phyloP scores from a whole-genome alignment of 2,329 filamentous ascomycete species.

The Xylariaceae sp. region DNA sequence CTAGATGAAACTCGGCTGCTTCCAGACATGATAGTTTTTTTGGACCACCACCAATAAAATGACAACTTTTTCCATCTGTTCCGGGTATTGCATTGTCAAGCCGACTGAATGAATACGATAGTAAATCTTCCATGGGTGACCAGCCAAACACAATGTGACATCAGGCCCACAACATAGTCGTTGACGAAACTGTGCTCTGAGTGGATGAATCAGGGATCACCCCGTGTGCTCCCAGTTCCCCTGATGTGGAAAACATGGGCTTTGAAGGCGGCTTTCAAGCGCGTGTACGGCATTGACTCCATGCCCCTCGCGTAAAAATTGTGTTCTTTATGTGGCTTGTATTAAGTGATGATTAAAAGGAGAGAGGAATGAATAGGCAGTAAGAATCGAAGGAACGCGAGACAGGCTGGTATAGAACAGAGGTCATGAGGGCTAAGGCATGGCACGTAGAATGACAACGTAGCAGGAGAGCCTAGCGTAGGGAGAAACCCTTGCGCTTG shows the following conservation, averaged over 20 bases:
- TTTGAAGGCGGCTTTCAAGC: slow-evolving; percentile 14
- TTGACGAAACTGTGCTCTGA: slow-evolving; percentile 14
- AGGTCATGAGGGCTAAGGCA: slow-evolving; percentile 57
- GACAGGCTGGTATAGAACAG: slow-evolving; percentile 57
- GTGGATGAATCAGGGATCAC: slow-evolving; percentile 13
- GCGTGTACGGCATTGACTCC: slow-evolving; percentile 5
- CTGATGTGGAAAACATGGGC: slow-evolving; percentile 11
- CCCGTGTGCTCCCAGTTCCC: too few species aligned
- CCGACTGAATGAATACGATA: slow-evolving; percentile 24
- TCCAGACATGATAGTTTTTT: slow-evolving; percentile 27
- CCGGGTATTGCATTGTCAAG: slow-evolving; percentile 31
- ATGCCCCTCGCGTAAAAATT: slow-evolving; percentile 24
- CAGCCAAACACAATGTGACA: slow-evolving; percentile 18
- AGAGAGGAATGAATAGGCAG: slow-evolving; percentile 37
- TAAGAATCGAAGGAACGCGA: slow-evolving; percentile 45
- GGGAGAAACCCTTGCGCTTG: slow-evolving; percentile 99
- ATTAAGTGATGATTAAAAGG: slow-evolving; percentile 46
- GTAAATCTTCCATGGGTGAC: slow-evolving; percentile 24
- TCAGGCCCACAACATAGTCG: slow-evolving; percentile 12
- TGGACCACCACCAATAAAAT: slow-evolving; percentile 21
- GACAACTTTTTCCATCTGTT: slow-evolving; percentile 25
- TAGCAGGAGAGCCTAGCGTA: slow-evolving; percentile 64
- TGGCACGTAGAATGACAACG: slow-evolving; percentile 43
- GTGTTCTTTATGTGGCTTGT: slow-evolving; percentile 31
- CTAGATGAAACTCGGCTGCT: slow-evolving; percentile 22